Base-by-base conservation (phyloP, 345 rosid species). In the Salix caprea region DNA sequence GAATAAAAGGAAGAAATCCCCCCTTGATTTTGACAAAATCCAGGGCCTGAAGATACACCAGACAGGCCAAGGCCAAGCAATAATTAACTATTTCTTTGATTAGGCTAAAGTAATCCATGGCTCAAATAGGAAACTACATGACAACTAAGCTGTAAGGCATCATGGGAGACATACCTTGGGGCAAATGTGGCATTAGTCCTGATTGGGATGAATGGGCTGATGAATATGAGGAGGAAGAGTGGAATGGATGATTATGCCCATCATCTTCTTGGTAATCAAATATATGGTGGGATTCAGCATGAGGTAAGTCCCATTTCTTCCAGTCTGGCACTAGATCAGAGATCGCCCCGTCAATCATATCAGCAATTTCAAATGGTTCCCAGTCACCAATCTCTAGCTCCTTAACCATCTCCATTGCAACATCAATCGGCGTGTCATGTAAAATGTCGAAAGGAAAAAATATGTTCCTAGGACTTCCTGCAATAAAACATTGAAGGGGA, bases 321-420 rank as follows among this genome's bases (percentile, higher is more conserved):
- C 92, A 84, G 26, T 76, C 54, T 58, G 92, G 89, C 18, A 85
- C 82, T 62, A 91, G 74, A 60, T 89, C 84, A 39, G 90, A 86
- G 76, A 90, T 89, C 80, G 85, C 94, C 67, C 83, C 88, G 68
- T 89, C 84, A 61, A 92, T 90, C 94, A 89, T 90, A 82, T 80
- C 85, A 65, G 93, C 93, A 85, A 90, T 90, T 75, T 92, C 88
- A 64, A 67, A 44, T 32, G 94, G 92, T 70, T 90, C 92, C 94
- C 97, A 89, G 61, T 89, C 93, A 30, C 80, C 71, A 68, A 92
- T 85, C 61, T 90, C 91, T 32, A 92, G 87, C 80, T 92, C 97
- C 83, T 83, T 89, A 52, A 92, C 97, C 97, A 92, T 92, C 84
- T 92, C 94, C 76, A 24, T 79, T 64, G 97, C 93, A 80, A 92